These are phyloP conservation scores for Amaranthus cruentus DNA, from an alignment of 148 eudicot genomes.

Conservation along the genomic window DNA sequence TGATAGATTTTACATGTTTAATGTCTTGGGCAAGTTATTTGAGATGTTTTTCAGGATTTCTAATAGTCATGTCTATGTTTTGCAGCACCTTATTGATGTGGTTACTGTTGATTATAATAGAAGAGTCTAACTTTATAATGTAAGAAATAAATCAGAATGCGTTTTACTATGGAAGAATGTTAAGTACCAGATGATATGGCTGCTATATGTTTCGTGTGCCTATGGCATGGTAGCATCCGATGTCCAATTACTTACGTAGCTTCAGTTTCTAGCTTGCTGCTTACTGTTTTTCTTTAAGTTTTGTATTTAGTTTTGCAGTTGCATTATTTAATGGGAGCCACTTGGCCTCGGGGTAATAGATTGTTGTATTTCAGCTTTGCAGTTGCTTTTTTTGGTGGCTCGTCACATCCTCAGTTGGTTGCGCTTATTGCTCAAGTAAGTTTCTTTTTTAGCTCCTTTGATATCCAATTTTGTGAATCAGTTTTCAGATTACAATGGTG, in stretches of 20 bases:
- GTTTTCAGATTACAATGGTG: not conserved
- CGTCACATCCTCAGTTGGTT: constrained; percentile 73
- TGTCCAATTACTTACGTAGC: not conserved
- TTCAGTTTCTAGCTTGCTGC: not conserved
- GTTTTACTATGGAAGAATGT: no score
- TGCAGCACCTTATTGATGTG: no score
- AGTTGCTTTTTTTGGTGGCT: constrained; percentile 75
- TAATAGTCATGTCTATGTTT: no score
- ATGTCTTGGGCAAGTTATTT: no score
- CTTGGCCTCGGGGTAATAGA: no score
- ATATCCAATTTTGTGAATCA: not conserved
- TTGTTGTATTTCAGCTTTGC: constrained; percentile 52
- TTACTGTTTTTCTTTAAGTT: constrained; percentile 1
- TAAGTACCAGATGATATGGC: not conserved
- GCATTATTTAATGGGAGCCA: constrained; percentile 57
- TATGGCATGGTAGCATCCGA: constrained; percentile 7
- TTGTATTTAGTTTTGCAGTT: constrained; percentile 63
- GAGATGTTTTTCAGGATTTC: no score
- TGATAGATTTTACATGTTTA: no score
- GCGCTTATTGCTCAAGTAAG: constrained; percentile 94
- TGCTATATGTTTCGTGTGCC: not conserved
- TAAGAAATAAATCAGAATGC: no score
- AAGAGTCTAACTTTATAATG: no score
- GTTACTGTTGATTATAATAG: no score
- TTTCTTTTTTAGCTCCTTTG: constrained; percentile 10